These are phyloP conservation scores for Vaccinium myrtillus DNA, from an alignment of 148 eudicot species.

Conservation along the genomic window DNA sequence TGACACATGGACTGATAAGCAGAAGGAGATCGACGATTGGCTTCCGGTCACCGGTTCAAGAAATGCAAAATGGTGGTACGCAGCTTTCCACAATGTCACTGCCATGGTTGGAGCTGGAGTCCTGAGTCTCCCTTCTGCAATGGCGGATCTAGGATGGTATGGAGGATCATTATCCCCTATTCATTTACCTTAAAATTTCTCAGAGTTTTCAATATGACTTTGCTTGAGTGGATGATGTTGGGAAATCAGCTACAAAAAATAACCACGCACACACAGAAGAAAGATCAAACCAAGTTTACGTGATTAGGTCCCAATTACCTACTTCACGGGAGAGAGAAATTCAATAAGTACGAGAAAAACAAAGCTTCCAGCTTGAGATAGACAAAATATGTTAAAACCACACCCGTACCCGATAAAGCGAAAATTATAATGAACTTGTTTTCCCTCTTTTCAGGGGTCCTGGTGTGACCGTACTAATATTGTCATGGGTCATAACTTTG, in stretches of 20 bases:
- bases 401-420: too few relatives aligned
- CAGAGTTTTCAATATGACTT: too few relatives aligned
- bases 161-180: not conserved
- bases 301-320: too few relatives aligned
- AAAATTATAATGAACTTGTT: not conserved
- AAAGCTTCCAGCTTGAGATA: too few relatives aligned
- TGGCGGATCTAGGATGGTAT: constrained; percentile 26
- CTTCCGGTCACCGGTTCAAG: constrained; percentile 25
- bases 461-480: constrained; percentile 24
- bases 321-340: too few relatives aligned
- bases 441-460: constrained; percentile 28
- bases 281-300: too few relatives aligned
- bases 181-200: not conserved
- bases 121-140: constrained; percentile 24
- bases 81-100: constrained; percentile 31
- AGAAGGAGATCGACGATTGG: constrained; percentile 24
- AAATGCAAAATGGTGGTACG: constrained; percentile 29
- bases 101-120: constrained; percentile 33
- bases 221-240: too few relatives aligned
- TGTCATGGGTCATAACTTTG: constrained; percentile 33
- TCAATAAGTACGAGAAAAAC: too few relatives aligned
- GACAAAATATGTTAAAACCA: too few relatives aligned
- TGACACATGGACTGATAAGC: constrained; percentile 15
- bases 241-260: too few relatives aligned
- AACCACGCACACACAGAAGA: too few relatives aligned